Conservation (phyloP, 2,329 filamentous ascomycete species). For the Beauveria caledonica region DNA sequence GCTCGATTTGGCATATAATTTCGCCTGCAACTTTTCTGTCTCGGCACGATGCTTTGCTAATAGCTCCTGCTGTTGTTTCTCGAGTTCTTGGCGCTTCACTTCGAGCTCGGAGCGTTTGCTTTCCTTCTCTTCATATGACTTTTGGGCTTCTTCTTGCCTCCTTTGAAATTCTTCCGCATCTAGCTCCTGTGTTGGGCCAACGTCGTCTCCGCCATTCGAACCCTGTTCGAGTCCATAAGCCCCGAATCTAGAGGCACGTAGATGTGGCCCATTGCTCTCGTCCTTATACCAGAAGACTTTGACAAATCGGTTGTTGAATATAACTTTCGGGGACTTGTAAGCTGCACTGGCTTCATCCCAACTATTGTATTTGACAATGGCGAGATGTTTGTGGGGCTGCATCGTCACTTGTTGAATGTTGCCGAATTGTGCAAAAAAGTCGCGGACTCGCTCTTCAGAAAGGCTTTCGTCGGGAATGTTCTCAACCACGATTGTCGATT, state of each 20-base stretch:
- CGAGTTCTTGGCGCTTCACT: constrained; percentile 53
- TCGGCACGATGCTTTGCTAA: constrained; percentile 57
- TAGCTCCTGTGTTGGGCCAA: constrained; percentile 38
- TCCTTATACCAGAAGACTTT: constrained; percentile 73
- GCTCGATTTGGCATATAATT: constrained; percentile 20
- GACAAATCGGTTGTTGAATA: constrained; percentile 81
- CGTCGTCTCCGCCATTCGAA: constrained; percentile 6
- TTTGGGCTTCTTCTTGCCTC: constrained; percentile 66
- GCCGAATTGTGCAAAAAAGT: constrained; percentile 68
- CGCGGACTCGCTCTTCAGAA: constrained; percentile 53
- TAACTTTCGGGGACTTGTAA: constrained; percentile 67
- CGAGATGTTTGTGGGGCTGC: constrained; percentile 57
- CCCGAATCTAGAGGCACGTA: constrained; percentile 21
- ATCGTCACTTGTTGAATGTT: constrained; percentile 55
- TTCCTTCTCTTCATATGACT: constrained; percentile 55
- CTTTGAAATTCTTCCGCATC: constrained; percentile 62
- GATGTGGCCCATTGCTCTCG: constrained; percentile 30
- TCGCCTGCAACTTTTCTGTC: constrained; percentile 55
- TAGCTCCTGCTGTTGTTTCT: constrained; percentile 54
- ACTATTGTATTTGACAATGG: constrained; percentile 59
- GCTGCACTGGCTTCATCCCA: constrained; percentile 61
- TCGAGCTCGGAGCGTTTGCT: constrained; percentile 56
- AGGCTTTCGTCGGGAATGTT: constrained; percentile 68
- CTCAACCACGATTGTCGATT: constrained; percentile 65
- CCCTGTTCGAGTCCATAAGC: constrained; percentile 12